A percentile compares a stretch with the other conserved stretches of the same genome.
Evolutionary conservation across 2,329 filamentous ascomycete species (phyloP).

Genomic region (Ophiosphaerella korrae): DNA sequence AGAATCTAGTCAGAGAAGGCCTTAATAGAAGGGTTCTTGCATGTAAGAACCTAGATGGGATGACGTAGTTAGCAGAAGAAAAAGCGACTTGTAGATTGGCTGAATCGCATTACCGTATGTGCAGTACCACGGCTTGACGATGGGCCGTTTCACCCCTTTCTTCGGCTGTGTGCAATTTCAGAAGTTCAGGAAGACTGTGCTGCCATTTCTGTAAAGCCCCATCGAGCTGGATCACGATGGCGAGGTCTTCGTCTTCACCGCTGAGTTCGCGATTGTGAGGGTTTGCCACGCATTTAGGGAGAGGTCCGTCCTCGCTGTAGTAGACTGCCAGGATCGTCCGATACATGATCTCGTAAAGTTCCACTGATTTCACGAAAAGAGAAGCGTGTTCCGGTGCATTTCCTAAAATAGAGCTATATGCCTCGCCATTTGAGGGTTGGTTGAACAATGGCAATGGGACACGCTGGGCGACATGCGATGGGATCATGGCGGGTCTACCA

Average conservation of each 20-base stretch:
- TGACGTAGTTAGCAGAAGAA: no score
- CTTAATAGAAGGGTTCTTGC: background rate
- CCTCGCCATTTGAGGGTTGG: background rate
- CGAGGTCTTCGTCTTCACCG: background rate
- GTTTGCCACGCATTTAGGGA: background rate
- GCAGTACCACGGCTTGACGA: background rate
- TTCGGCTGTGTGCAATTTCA: background rate
- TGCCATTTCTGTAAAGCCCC: background rate
- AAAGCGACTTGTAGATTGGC: no score
- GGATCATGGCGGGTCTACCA: conserved; percentile 16
- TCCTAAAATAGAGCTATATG: background rate
- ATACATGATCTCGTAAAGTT: background rate
- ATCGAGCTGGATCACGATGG: background rate
- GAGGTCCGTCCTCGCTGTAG: background rate
- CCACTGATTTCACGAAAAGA: background rate
- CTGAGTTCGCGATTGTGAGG: background rate
- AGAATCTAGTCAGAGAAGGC: background rate
- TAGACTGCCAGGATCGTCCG: background rate
- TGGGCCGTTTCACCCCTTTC: background rate
- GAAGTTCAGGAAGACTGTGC: background rate
- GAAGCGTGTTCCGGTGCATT: background rate
- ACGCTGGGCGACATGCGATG: background rate
- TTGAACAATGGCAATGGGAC: background rate
- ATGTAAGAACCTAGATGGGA: background rate
- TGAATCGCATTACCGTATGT: background rate